A percentile compares a stretch with the other conserved stretches of the same genome.
Conservation (phyloP, 768 basidiomycete genomes). For the Termitomyces sp. region DNA sequence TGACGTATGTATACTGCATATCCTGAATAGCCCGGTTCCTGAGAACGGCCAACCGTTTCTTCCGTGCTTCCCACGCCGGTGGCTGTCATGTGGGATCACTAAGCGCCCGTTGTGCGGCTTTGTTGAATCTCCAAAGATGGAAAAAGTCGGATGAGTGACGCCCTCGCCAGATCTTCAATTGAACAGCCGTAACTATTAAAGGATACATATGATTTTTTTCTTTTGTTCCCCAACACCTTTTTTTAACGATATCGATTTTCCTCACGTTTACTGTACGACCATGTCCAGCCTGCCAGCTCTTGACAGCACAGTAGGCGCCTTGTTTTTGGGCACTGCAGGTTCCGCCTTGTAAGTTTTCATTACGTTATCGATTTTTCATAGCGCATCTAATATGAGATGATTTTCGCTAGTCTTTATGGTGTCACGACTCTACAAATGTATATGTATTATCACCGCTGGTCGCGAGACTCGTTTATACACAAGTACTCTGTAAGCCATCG, state of each 20-base stretch:
- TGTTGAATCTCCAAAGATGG: background rate
- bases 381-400: background rate
- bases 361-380: background rate
- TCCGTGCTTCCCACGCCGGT: background rate
- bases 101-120: background rate
- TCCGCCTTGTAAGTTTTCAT: constrained; percentile 28
- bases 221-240: constrained; percentile 1
- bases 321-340: constrained; percentile 29
- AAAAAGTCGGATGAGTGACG: constrained; percentile 3
- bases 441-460: constrained; percentile 37
- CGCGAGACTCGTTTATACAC: constrained; percentile 31
- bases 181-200: background rate
- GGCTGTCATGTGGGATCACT: background rate
- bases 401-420: constrained; percentile 30
- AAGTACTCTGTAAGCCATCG: constrained; percentile 28
- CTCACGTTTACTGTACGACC: background rate
- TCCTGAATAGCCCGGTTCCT: background rate
- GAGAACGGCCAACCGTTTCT: background rate
- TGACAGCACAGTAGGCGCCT: constrained; percentile 37
- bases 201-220: background rate
- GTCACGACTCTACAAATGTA: constrained; percentile 35
- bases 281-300: constrained; percentile 28
- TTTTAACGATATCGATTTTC: background rate
- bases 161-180: background rate
- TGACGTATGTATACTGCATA: background rate